Evolutionary conservation across 257 asterid genomes (phyloP).

Genomic region (Solanum sitiens): DNA sequence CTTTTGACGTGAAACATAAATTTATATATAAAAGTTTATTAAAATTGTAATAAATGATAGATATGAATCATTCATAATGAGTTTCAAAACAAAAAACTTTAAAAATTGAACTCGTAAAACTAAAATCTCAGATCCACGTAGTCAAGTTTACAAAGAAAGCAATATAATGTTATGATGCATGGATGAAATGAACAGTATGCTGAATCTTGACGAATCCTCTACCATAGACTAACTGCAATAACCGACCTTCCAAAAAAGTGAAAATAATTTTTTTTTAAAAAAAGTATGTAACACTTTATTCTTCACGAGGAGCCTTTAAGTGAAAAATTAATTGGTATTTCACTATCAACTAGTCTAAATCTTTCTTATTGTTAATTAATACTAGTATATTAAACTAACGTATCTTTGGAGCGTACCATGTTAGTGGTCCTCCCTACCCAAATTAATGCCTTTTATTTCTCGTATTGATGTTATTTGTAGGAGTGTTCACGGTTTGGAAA

Average conservation of each 20-base stretch:
- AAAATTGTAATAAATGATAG: too few relatives aligned
- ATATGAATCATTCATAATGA: too few relatives aligned
- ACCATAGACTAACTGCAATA: background rate
- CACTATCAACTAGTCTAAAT: background rate
- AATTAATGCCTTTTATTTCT: background rate
- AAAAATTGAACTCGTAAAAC: too few relatives aligned
- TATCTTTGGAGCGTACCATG: background rate
- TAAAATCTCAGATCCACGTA: too few relatives aligned
- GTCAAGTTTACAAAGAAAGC: background rate
- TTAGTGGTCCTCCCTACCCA: background rate
- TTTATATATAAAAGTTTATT: too few relatives aligned
- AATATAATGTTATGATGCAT: background rate
- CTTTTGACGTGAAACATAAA: too few relatives aligned
- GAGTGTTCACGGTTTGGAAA: too few relatives aligned
- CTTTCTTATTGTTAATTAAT: background rate
- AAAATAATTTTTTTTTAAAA: background rate
- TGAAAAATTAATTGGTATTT: background rate
- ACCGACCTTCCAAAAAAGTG: background rate
- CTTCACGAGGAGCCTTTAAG: background rate
- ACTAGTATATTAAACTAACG: background rate
- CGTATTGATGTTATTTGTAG: too few relatives aligned
- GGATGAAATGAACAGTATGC: background rate
- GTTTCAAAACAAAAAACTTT: too few relatives aligned
- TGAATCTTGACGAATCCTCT: background rate
- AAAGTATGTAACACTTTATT: background rate